Percentiles rank a stretch among this genome's conserved stretches.
These are phyloP conservation scores for Phytophthora aleatoria DNA, from an alignment of 352 stramenopile species.

Conservation along the genomic window DNA sequence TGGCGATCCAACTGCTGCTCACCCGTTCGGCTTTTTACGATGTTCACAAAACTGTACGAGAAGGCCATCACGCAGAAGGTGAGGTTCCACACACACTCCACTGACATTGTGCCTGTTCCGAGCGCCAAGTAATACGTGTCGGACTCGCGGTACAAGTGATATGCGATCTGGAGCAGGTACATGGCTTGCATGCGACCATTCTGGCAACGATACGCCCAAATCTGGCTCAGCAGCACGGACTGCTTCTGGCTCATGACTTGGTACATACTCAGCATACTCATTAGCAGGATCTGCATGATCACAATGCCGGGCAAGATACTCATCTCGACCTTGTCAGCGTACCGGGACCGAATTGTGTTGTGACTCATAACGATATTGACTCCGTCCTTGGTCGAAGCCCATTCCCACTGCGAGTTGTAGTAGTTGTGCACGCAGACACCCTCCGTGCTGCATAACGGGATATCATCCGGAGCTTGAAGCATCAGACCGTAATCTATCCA, in stretches of 20 bases:
- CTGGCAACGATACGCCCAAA: constrained; percentile 46
- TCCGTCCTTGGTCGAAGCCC: constrained; percentile 15
- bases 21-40: constrained; percentile 36
- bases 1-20: constrained; percentile 40
- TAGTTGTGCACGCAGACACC: constrained; percentile 41
- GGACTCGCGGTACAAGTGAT: constrained; percentile 40
- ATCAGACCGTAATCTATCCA: constrained; percentile 45
- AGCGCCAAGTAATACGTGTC: constrained; percentile 41
- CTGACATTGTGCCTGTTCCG: constrained; percentile 41
- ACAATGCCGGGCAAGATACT: constrained; percentile 39
- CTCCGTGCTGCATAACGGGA: constrained; percentile 34
- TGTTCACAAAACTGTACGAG: constrained; percentile 43
- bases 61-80: constrained; percentile 46
- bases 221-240: constrained; percentile 41
- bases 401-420: constrained; percentile 44
- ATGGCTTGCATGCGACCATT: constrained; percentile 42
- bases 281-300: constrained; percentile 40
- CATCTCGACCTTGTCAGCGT: constrained; percentile 39
- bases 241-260: constrained; percentile 43
- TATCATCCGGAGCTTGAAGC: constrained; percentile 38
- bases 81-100: constrained; percentile 44
- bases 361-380: constrained; percentile 24
- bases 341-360: constrained; percentile 34
- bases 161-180: constrained; percentile 42
- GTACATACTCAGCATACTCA: constrained; percentile 41